phyloP scores from a whole-genome alignment of 257 asterid species.

The Fraxinus americana region DNA sequence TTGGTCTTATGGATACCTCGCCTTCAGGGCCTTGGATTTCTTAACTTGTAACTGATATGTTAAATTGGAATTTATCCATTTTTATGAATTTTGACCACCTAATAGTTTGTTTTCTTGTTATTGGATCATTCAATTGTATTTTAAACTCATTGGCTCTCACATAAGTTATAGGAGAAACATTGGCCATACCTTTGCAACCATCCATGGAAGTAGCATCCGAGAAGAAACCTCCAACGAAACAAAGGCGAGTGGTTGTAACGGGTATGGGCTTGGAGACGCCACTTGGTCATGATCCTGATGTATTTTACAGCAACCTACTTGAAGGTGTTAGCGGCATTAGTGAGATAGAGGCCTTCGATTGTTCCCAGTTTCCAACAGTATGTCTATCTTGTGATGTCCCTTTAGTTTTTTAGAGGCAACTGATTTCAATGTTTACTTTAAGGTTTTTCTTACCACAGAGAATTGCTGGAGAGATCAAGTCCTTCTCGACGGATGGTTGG shows the following conservation, averaged over 20 bases:
- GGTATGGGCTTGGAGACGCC: conserved; percentile 96
- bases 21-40: background rate
- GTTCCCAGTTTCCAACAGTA: conserved; percentile 89
- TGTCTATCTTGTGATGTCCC: conserved; percentile 30
- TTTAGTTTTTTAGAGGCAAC: conserved; percentile 18
- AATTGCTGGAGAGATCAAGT: conserved; percentile 97
- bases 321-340: conserved; percentile 91
- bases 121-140: background rate
- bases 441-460: conserved; percentile 52
- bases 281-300: conserved; percentile 75
- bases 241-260: conserved; percentile 94
- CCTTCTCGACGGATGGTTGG: conserved; percentile 88
- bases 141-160: conserved; percentile 23
- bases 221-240: conserved; percentile 65
- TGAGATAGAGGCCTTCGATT: conserved; percentile 87
- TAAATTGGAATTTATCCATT: conserved; percentile 1
- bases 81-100: conserved; percentile 18
- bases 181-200: conserved; percentile 55
- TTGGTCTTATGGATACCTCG: conserved; percentile 6
- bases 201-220: conserved; percentile 45
- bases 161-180: conserved; percentile 52
- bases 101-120: background rate
- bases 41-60: conserved; percentile 1
- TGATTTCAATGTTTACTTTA: conserved; percentile 27
- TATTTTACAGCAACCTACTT: conserved; percentile 80